Conservation (phyloP, 306 rosid genomes). For the Prunus mume region DNA sequence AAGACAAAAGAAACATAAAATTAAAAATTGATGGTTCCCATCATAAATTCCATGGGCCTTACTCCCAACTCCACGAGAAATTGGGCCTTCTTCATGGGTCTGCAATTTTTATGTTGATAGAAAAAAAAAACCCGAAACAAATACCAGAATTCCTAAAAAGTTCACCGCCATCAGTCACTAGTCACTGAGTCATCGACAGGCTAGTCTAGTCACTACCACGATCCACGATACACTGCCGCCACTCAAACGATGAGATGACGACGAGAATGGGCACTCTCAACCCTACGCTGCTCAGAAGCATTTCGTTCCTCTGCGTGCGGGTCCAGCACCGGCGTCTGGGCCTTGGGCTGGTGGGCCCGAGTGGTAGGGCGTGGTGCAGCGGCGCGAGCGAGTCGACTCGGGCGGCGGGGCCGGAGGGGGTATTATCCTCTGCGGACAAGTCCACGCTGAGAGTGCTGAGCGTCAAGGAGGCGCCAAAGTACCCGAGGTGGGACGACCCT, state of each 20-base stretch:
- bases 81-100: background rate
- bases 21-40: background rate
- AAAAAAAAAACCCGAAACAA: background rate
- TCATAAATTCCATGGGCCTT: background rate
- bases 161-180: background rate
- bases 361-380: slow-evolving; percentile 39
- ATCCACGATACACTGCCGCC: slow-evolving; percentile 11
- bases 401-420: slow-evolving; percentile 35
- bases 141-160: background rate
- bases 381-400: slow-evolving; percentile 38
- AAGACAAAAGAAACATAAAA: too few relatives aligned
- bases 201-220: background rate
- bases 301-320: slow-evolving; percentile 43
- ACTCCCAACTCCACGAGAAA: background rate
- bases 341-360: slow-evolving; percentile 15
- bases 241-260: slow-evolving; percentile 9
- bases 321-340: slow-evolving; percentile 34
- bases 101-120: background rate
- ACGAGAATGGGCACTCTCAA: slow-evolving; percentile 46
- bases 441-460: slow-evolving; percentile 17
- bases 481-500: slow-evolving; percentile 43
- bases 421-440: slow-evolving; percentile 21
- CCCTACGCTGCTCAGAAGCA: slow-evolving; percentile 39
- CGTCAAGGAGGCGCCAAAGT: slow-evolving; percentile 29
- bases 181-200: background rate